Evolutionary conservation across 441 rosid genomes (phyloP), one percentile per base, ranked within the genome.

Genomic region (Adansonia grandidieri): DNA sequence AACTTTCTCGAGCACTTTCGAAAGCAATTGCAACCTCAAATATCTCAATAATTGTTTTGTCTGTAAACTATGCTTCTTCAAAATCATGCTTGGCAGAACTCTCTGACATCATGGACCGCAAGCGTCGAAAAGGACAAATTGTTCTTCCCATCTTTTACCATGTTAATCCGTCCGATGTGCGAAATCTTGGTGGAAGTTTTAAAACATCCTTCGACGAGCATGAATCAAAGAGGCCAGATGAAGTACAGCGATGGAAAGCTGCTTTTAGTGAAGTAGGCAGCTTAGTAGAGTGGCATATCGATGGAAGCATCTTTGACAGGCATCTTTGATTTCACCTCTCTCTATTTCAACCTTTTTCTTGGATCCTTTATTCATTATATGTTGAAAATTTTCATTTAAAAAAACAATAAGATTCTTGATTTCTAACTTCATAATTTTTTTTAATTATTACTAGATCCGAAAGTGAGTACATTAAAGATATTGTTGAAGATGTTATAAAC

Each of bases 41-140:
- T 64, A 57, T 84, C 51, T 83, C 89, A 0, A 56, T 84, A 6
- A 68, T 84, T 1, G 77, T 86, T 5, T 74, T 86, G 61, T 86
- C 89, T 1, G 0, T 73, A 8, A 8, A 14, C 40, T 82, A 69
- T 47, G 78, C 74, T 17, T 22, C 68, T 45, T 79, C 78, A 0
- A 1, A 15, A 20, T 48, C 28, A 13, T 51, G 82, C 53, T 5
- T 80, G 51, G 22, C 60, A 37, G 83, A 84, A 58, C 69, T 84
- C 45, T 51, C 9, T 2, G 51, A 74, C 70, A 84, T 82, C 42
- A 71, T 11, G 1, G 62, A 72, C 4, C 19, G 81, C 1, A 80
- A 4, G 54, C 64, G 28, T 19, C 1, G 28, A 24, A 24, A 22
- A 5, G 24, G 24, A 9, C 86, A 60, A 4, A 61, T 47, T 7